Evolutionary conservation across 2,329 filamentous ascomycete species (phyloP), one percentile per base, ranked within the genome.

Genomic region (Fusarium fujikuroi): DNA sequence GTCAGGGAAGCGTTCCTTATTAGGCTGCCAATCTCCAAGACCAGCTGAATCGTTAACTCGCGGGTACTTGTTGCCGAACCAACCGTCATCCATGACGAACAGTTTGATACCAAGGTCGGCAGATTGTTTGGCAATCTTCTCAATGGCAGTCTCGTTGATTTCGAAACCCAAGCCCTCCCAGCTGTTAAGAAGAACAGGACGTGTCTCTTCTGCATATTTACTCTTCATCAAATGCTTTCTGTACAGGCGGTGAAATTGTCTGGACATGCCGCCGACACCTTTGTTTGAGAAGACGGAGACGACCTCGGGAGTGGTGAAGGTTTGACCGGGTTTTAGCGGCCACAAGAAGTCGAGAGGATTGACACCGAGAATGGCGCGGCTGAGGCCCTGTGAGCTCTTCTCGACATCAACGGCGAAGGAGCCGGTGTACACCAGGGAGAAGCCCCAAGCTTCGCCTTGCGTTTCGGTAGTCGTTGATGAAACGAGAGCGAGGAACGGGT

Each of bases 11-110:
- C 87, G 86, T 3, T 81, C 80, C 0, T 85, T 85, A 67, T 92
- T 91, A 2, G 85, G 85, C 2, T 84, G 82, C 90, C 90, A 92
- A 81, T 92, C 90, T 16, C 90, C 90, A 0, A 92, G 84, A 3
- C 90, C 90, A 0, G 87, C 83, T 3, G 83, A 83, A 72, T 92
- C 90, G 43, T 86, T 85, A 34, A 86, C 77, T 1, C 90, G 88
- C 1, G 90, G 89, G 69, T 90, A 88, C 43, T 91, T 79, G 36
- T 75, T 70, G 0, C 90, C 90, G 59, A 92, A 92, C 90, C 90
- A 92, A 6, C 90, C 90, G 58, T 92, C 90, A 47, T 92, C 90
- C 64, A 90, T 86, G 1, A 92, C 90, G 46, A 92, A 90, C 0
- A 92, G 83, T 66, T 87, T 86, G 30, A 88, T 85, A 1, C 90